Evolutionary conservation across 1,139 yeast species (phyloP), one percentile per base, ranked within the genome.

Genomic region (Suhomyces bokatorum): DNA sequence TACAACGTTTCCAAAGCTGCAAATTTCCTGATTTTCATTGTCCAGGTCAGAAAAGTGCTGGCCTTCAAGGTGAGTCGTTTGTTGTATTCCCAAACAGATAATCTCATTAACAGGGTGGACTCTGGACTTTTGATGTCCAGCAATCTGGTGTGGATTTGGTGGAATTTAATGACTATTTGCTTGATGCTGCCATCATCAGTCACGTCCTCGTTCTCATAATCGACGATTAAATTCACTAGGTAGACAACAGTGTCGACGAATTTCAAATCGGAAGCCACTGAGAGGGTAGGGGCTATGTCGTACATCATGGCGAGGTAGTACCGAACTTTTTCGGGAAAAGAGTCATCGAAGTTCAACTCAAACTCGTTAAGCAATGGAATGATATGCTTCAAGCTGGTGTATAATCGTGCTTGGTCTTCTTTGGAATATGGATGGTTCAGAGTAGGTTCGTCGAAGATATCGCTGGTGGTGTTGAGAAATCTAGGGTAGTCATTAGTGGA

Each of bases 341-440:
- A 39, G 0, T 55, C 43, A 38, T 63, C 62, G 42, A 72, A 66
- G 28, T 57, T 53, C 31, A 66, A 56, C 15, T 46, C 44, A 39
- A 62, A 64, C 31, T 69, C 75, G 37, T 61, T 61, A 20, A 72
- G 49, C 24, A 67, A 58, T 0, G 70, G 68, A 1, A 70, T 49
- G 4, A 70, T 57, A n/a, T 60, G 54, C 17, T 49, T 48, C 33
- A 66, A 46, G 24, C 56, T 57, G 11, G 51, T 40, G 32, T 55
- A 47, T 12, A 62, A 47, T 11, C 55, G 50, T 6, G 39, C 20
- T 38, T 52, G 62, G 17, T 57, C 61, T 12, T 49, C 52, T 16
- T 37, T 45, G 1, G 60, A 49, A 35, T 51, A 55, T 4, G 57
- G 55, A 14, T 48, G 52, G 6, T 43, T 35, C 27, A 34, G 33